phyloP scores from a whole-genome alignment of 2,329 filamentous ascomycete species.

The Fusarium illudens region DNA sequence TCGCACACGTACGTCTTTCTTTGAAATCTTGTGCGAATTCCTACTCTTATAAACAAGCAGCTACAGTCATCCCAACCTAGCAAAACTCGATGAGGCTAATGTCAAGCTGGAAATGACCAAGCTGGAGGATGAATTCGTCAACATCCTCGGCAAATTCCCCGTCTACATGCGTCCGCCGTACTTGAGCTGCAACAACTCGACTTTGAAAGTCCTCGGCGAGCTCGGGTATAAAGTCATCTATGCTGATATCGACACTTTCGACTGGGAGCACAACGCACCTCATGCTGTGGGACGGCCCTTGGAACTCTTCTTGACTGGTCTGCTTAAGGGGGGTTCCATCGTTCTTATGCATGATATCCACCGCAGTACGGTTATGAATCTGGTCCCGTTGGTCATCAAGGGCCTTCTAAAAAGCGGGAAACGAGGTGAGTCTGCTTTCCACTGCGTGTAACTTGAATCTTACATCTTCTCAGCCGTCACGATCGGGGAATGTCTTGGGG shows the following conservation, averaged over 20 bases:
- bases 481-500: conserved; percentile 23
- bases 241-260: conserved; percentile 64
- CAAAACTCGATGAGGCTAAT: conserved; percentile 33
- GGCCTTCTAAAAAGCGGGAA: conserved; percentile 2
- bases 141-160: conserved; percentile 42
- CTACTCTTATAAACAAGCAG: conserved; percentile 25
- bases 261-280: conserved; percentile 59
- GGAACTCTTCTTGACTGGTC: conserved; percentile 33
- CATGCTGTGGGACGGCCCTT: conserved; percentile 55
- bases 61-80: conserved; percentile 46
- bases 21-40: conserved; percentile 14
- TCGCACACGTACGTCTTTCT: conserved; percentile 51
- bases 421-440: conserved; percentile 2
- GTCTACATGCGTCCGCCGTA: conserved; percentile 51
- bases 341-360: conserved; percentile 60
- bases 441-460: background rate
- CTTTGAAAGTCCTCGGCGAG: conserved; percentile 40
- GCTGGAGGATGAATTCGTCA: conserved; percentile 44
- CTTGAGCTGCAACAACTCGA: conserved; percentile 45
- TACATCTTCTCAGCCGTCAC: conserved; percentile 12
- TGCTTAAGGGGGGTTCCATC: conserved; percentile 50
- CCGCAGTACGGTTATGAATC: conserved; percentile 49
- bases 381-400: conserved; percentile 37
- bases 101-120: conserved; percentile 38
- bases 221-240: conserved; percentile 62